Base-by-base conservation (phyloP, 106 monocot genomes). In the Dendrobium huoshanense region DNA sequence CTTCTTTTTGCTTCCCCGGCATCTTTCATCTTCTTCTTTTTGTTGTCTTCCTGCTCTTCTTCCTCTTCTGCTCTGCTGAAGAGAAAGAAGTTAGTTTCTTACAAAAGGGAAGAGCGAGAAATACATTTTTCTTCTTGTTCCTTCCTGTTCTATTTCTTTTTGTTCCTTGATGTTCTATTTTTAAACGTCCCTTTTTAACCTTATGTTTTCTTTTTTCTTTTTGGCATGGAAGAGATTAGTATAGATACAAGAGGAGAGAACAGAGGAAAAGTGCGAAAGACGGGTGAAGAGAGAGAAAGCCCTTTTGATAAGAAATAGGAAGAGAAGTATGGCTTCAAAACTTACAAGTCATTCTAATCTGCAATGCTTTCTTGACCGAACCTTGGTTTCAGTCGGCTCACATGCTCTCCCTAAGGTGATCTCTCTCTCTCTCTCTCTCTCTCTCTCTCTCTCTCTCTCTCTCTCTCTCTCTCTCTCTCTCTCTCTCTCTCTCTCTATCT, bases 341-440 rank as follows among this genome's bases (percentile, higher is more conserved):
- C 65, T 41, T 77, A 59, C 67, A 73, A 84, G 77, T 58, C 77
- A 82, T 31, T 90, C 90, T 22, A 90, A 90, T 82, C 67, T 90
- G 22, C 80, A 84, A 81, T 80, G 77, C 73, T 90, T 90, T 42
- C 90, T 90, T 43, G 43, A 55, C 51, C 58, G 72, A n/a, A 85
- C 77, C 18, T 80, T 88, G 4, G 88, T 86, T 8, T 88, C 85
- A 13, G 82, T 90, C 18, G 44, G 78, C 27, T 75, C 77, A 4
- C 78, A 85, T 5, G 65, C 83, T 82, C 80, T 87, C 45, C 76
- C 86, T 70, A 88, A 86, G 88, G 90, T 90, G 29, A 45, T 55
- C 72, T 78, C 76, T 49, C 15, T 64, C 51, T 72, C 73, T 11
- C 24, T 17, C 33, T 84, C 67, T 56, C 10, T 77, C 49, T 22